A percentile compares a stretch with the other conserved stretches of the same genome.
Conservation (phyloP, 1,284 basidiomycete species). For the Ganoderma boninense region DNA sequence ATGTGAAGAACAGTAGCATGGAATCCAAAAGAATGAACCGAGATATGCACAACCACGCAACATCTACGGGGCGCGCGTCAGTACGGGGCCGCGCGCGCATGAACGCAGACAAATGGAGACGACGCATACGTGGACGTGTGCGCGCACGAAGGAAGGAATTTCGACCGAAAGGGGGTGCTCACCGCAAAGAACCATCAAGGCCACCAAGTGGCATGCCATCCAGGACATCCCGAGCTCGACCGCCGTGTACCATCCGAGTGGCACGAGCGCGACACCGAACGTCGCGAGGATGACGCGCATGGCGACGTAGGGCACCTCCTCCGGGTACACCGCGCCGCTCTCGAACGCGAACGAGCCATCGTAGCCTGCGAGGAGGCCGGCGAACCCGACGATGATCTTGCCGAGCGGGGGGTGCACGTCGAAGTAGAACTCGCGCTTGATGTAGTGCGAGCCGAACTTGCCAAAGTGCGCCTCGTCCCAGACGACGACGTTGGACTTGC, state of each 20-base stretch:
- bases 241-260: slow-evolving; percentile 95
- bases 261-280: slow-evolving; percentile 96
- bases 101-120: slow-evolving; percentile 23
- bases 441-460: slow-evolving; percentile 96
- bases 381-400: slow-evolving; percentile 98
- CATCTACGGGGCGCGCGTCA: slow-evolving; percentile 61
- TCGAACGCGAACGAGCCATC: slow-evolving; percentile 95
- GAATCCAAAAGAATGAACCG: slow-evolving; percentile 98
- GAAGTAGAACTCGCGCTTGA: slow-evolving; percentile 96
- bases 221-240: slow-evolving; percentile 94
- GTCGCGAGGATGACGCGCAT: slow-evolving; percentile 96
- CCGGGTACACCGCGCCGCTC: slow-evolving; percentile 88
- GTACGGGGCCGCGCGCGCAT: slow-evolving; percentile 13
- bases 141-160: neutral
- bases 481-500: slow-evolving; percentile 87
- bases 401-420: slow-evolving; percentile 98
- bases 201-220: slow-evolving; percentile 91
- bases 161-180: slow-evolving; percentile 36
- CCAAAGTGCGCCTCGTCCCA: slow-evolving; percentile 99
- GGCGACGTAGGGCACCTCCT: slow-evolving; percentile 88
- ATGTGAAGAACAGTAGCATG: slow-evolving; percentile 98
- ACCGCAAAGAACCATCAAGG: slow-evolving; percentile 94
- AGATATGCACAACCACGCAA: slow-evolving; percentile 96
- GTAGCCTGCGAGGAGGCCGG: slow-evolving; percentile 91
- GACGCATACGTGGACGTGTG: neutral